Evolutionary conservation across 257 asterid genomes (phyloP), one percentile per base, ranked within the genome.

Genomic region (Penstemon newberryi): DNA sequence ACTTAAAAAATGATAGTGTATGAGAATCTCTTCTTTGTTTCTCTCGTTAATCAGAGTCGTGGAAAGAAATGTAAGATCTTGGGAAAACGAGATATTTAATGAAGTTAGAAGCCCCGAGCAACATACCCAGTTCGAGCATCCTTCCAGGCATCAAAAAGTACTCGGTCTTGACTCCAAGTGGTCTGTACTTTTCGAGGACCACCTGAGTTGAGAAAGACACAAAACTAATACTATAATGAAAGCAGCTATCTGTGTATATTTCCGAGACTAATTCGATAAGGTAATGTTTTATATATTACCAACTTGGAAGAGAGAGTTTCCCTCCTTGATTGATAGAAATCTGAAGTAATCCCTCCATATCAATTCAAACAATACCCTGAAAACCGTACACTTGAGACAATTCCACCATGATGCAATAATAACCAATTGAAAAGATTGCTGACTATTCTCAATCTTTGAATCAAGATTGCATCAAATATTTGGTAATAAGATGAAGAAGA

Each of bases 271-370:
- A 12, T 43, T 7, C 12, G n/a, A 39, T 10, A 66, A 51, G 10
- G 33, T 8, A 2, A 57, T 56, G 3, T 4, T 1, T 49, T 65
- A 10, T 39, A 6, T 10, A 63, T 74, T 67, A 92, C 98, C 98
- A 82, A 81, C 80, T 72, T 85, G 85, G 70, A 93, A 93, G 50
- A 93, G 86, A 66, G 95, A 82, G 80, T 88, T 88, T 50, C 90
- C 96, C 69, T 67, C 84, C 82, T 88, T 90, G 78, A 90, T 84
- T 10, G 99, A 90, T 36, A 93, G 85, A 77, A 90, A 93, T 67
- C 88, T 79, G 81, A 93, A 93, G 87, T 93, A 93, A 81, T 93
- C 99, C 80, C 97, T 93, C 99, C 99, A 93, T 67, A 90, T 81
- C 80, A 93, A 82, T 74, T 93, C 99, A 71, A 93, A 93, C 80